These are phyloP conservation scores for Trypanosoma avium DNA, from an alignment of 208 protist species.

Conservation along the genomic window DNA sequence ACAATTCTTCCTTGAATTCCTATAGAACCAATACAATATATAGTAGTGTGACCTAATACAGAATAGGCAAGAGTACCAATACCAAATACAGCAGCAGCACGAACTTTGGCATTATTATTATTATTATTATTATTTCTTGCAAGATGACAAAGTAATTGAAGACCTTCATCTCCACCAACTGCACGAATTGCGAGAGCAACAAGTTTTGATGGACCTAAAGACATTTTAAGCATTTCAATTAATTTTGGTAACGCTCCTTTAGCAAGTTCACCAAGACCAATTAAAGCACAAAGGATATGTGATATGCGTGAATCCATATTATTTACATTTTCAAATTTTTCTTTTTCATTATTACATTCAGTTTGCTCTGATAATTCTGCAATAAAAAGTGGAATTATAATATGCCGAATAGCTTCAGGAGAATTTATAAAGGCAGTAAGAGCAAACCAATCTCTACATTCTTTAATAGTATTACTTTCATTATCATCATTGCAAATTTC, in stretches of 20 bases:
- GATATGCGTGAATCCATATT: constrained; percentile 3
- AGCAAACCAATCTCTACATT: constrained; percentile 29
- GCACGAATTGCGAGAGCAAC: constrained; percentile 62
- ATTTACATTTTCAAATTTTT: too few relatives aligned
- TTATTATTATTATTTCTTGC: constrained; percentile 9
- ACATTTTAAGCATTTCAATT: constrained; percentile 31
- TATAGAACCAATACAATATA: constrained; percentile 31
- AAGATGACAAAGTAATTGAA: constrained; percentile 23
- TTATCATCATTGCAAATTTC: background rate
- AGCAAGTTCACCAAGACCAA: constrained; percentile 53
- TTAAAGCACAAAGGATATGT: constrained; percentile 52
- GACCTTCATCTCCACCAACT: constrained; percentile 37
- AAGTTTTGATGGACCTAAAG: constrained; percentile 31
- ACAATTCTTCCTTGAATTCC: constrained; percentile 4
- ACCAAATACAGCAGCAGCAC: constrained; percentile 37
- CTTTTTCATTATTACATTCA: background rate
- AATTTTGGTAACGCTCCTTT: constrained; percentile 31
- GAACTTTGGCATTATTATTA: background rate
- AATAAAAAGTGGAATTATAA: constrained; percentile 56
- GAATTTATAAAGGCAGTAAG: constrained; percentile 67
- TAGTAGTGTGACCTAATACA: constrained; percentile 61
- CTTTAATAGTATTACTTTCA: too few relatives aligned
- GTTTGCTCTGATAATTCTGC: constrained; percentile 15
- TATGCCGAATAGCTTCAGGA: constrained; percentile 25
- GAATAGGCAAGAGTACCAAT: constrained; percentile 40